Conservation (phyloP, 2,329 filamentous ascomycete species). For the Cladosporium cucumerinum region DNA sequence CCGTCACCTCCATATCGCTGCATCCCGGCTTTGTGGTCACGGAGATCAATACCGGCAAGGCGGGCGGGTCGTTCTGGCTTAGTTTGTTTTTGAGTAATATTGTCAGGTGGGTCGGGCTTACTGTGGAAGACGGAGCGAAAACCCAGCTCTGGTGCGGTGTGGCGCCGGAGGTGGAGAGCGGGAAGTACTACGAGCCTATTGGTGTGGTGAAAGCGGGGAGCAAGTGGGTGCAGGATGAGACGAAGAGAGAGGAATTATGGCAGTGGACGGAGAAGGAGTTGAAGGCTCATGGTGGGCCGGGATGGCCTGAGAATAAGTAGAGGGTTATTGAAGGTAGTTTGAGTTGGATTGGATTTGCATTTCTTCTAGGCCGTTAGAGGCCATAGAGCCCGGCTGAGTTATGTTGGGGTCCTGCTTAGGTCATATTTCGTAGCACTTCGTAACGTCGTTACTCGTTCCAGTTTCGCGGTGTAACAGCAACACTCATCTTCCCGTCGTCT, state of each 20-base stretch:
- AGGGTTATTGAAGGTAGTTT: background rate
- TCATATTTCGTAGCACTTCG: background rate
- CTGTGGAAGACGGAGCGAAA: conserved; percentile 34
- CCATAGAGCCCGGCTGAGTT: background rate
- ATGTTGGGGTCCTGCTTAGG: background rate
- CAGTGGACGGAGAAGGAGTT: conserved; percentile 36
- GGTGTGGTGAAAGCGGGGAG: conserved; percentile 28
- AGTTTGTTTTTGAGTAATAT: conserved; percentile 29
- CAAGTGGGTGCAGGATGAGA: conserved; percentile 25
- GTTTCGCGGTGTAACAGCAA: background rate
- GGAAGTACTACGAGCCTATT: conserved; percentile 45
- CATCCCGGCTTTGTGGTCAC: conserved; percentile 52
- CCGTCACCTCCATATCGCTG: conserved; percentile 43
- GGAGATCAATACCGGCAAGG: conserved; percentile 35
- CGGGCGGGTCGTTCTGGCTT: conserved; percentile 20
- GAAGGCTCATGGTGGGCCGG: conserved; percentile 18
- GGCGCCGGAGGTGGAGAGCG: conserved; percentile 37
- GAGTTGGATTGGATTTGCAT: background rate
- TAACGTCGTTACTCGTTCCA: background rate
- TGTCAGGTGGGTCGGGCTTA: conserved; percentile 14
- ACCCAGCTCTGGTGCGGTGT: conserved; percentile 45
- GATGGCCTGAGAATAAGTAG: conserved; percentile 9
- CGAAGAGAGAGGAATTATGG: conserved; percentile 37
- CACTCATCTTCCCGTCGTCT: background rate
- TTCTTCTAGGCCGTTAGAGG: background rate